Base-by-base conservation (phyloP, 2,329 filamentous ascomycete genomes). In the Myriosclerotinia duriaeana region DNA sequence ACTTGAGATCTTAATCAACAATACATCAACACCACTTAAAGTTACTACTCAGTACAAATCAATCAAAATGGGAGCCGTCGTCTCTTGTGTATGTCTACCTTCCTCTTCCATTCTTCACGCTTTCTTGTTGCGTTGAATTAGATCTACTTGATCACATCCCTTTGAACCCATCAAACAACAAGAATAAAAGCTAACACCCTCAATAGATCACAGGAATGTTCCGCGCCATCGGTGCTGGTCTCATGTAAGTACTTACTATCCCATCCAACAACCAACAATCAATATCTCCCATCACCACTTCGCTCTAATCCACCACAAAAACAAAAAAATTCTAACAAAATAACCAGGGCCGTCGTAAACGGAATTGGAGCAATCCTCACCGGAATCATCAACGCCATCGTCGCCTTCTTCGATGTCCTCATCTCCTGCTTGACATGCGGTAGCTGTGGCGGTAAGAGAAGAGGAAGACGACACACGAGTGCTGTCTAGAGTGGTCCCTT, bases 321-420 rank as follows among this genome's bases (percentile, higher is more conserved):
- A 2, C 36, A 55, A 55, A 36, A 36, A 7, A 38, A 38, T 54
- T 11, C 53, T 54, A 38, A 54, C 20, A 7, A n/a, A 38, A 8
- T 6, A 42, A 6, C 12, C 53, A 56, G 53, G 80, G 80, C 80
- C 70, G 79, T 86, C 69, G 80, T 86, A 69, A 83, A 84, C 71
- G 82, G 80, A 61, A 84, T 86, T 69, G 84, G 74, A 50, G 67
- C 67, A n/a, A 69, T 76, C 40, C 72, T 76, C n/a, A 69, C 74
- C 68, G 73, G 71, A 11, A 75, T 77, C 69, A 72, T 77, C 64
- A 69, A 70, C 20, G 75, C 71, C 54, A 75, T 76, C 52, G 74
- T 73, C 40, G 64, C 70, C 22, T 72, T 78, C 71, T 77, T 78
- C 70, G 72, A 73, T 65, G 75, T 78, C 69, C 72, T 78, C 63